phyloP scores from a whole-genome alignment of 1,284 basidiomycete genomes.

The Athelia psychrophila region DNA sequence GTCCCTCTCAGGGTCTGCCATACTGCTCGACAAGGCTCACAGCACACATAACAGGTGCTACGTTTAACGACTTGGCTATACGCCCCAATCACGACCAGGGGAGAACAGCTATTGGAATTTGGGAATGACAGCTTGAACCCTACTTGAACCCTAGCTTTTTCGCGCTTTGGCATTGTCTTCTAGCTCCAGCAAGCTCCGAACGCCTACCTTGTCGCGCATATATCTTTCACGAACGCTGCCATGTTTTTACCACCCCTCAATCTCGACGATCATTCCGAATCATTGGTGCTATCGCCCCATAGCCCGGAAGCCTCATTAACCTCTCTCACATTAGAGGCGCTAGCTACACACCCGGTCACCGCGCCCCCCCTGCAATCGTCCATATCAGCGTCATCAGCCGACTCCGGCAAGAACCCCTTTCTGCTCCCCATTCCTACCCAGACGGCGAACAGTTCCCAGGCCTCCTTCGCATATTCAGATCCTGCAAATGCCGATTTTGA shows the following conservation, averaged over 20 bases:
- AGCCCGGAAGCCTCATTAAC: too few species aligned
- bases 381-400: constrained; percentile 1
- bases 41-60: too few species aligned
- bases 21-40: too few species aligned
- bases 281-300: too few species aligned
- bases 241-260: neutral
- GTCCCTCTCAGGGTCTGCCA: too few species aligned
- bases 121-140: too few species aligned
- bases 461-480: constrained; percentile 42
- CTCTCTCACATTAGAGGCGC: neutral
- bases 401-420: constrained; percentile 24
- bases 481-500: constrained; percentile 15
- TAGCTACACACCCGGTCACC: neutral
- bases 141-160: too few species aligned
- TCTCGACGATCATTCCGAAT: neutral
- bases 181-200: too few species aligned
- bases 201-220: too few species aligned
- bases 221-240: neutral
- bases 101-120: neutral
- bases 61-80: too few species aligned
- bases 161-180: too few species aligned
- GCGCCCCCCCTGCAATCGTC: neutral
- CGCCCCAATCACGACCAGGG: neutral
- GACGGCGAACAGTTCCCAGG: constrained; percentile 36
- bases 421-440: constrained; percentile 46